A percentile compares a stretch with the other conserved stretches of the same genome.
Conservation (phyloP, 805 yeast species). For the Lachancea thermotolerans region DNA sequence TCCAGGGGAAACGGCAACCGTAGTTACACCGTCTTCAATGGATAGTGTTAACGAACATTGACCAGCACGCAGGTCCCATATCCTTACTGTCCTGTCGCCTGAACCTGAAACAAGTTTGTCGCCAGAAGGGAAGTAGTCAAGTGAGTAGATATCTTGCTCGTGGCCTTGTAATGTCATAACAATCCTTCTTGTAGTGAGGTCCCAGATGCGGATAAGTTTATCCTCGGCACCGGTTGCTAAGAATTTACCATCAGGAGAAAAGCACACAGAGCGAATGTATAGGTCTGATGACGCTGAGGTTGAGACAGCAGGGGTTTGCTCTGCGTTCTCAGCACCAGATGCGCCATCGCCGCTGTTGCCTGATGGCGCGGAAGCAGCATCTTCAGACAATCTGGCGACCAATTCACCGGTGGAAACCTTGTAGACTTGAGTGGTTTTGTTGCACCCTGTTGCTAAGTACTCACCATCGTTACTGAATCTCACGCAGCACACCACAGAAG, state of each 20-base stretch:
- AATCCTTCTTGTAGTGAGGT: constrained; percentile 74
- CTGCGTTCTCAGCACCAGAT: constrained; percentile 14
- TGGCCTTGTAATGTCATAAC: constrained; percentile 86
- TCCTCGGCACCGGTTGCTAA: constrained; percentile 94
- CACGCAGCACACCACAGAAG: constrained; percentile 95
- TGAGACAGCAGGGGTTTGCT: constrained; percentile 33
- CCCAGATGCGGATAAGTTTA: constrained; percentile 92
- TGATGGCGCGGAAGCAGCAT: constrained; percentile 38
- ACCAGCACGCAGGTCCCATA: constrained; percentile 89
- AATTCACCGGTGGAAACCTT: constrained; percentile 87
- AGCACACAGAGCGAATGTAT: constrained; percentile 91
- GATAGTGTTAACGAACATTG: constrained; percentile 82
- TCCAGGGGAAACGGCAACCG: constrained; percentile 87
- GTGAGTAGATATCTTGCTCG: constrained; percentile 94
- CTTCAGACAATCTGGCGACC: constrained; percentile 81
- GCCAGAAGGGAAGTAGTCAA: constrained; percentile 93
- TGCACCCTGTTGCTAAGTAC: constrained; percentile 93
- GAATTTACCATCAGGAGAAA: constrained; percentile 89
- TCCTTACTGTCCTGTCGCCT: constrained; percentile 92
- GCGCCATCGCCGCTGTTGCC: constrained; percentile 38
- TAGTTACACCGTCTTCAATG: constrained; percentile 96
- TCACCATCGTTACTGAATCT: constrained; percentile 88
- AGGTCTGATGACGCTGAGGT: constrained; percentile 56
- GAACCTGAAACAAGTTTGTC: constrained; percentile 89
- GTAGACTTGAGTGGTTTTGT: constrained; percentile 90